Base-by-base conservation (phyloP, 345 rosid genomes). In the Iberis pinnata region DNA sequence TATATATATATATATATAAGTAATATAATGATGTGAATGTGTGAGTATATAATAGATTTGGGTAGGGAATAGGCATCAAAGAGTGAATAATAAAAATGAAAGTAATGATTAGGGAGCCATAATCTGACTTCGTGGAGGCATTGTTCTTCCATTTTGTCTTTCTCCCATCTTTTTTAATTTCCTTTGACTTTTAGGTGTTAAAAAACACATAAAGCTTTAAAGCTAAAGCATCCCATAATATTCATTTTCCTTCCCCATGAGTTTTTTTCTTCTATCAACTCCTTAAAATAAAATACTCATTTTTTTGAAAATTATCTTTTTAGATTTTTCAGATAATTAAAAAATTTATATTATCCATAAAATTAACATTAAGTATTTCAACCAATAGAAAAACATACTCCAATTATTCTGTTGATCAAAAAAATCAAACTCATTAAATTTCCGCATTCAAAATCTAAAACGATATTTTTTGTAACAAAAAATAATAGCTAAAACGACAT, bases 91-190 rank as follows among this genome's bases (percentile, higher is more conserved):
- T 60, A 33, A 47, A 67, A 46, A 53, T 52, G 49, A 60, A 47
- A 46, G 72, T 36, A 54, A 67, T 67, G 72, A 67, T 60, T 67
- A 60, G 66, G 62, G 40, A 60, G 61, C 72, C 67, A 60, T 67
- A 67, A 60, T 60, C 56, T 67, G 62, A 67, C 72, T 67, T 67
- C 72, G 72, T 67, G 72, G 67, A 67, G 67, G 57, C 58, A 60
- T 60, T 67, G 67, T 67, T 67, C 57, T 60, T 53, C 56, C 61
- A 33, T 22, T 24, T 51, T 67, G 60, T 56, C 54, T 61, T 67
- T 35, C 60, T 45, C 60, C 61, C 55, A 43, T 53, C 71, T 44
- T 67, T 52, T 45, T 53, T 59, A 58, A 53, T 39, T 67, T 67
- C 61, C 45, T 47, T 67, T 67, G 71, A 67, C 71, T 67, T 67